phyloP scores from a whole-genome alignment of 2,329 filamentous ascomycete genomes.

The Aspergillus quadricinctus region DNA sequence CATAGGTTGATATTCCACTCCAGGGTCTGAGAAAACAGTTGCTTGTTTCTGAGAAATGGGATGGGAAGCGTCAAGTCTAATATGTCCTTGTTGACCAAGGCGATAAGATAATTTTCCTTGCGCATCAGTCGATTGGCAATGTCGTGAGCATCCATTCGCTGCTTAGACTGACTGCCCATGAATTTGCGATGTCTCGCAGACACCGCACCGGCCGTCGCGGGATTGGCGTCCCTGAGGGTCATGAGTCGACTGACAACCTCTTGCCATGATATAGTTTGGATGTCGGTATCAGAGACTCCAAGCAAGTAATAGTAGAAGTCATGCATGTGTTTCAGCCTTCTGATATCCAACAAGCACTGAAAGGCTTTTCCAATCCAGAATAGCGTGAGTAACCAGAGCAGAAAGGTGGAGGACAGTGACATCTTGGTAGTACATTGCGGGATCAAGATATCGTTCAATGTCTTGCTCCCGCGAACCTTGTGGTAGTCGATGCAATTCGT shows the following conservation, averaged over 20 bases:
- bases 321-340: conserved; percentile 69
- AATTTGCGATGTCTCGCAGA: conserved; percentile 57
- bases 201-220: conserved; percentile 67
- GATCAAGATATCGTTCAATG: conserved; percentile 58
- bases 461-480: conserved; percentile 63
- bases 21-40: conserved; percentile 82
- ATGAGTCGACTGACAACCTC: conserved; percentile 83
- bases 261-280: conserved; percentile 93
- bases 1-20: conserved; percentile 90
- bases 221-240: conserved; percentile 76
- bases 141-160: conserved; percentile 90
- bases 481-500: conserved; percentile 81
- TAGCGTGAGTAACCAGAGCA: conserved; percentile 79
- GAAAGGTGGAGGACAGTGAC: conserved; percentile 70
- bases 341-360: conserved; percentile 68
- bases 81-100: conserved; percentile 94
- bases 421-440: conserved; percentile 71
- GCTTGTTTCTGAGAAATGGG: conserved; percentile 73
- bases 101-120: conserved; percentile 94
- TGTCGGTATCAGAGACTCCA: conserved; percentile 77
- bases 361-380: conserved; percentile 80
- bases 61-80: conserved; percentile 80
- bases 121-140: conserved; percentile 97
- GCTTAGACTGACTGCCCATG: conserved; percentile 81
- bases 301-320: conserved; percentile 82